These are phyloP conservation scores for Ophiostoma perfectum DNA, from an alignment of 2,329 filamentous ascomycete genomes.

Conservation along the genomic window DNA sequence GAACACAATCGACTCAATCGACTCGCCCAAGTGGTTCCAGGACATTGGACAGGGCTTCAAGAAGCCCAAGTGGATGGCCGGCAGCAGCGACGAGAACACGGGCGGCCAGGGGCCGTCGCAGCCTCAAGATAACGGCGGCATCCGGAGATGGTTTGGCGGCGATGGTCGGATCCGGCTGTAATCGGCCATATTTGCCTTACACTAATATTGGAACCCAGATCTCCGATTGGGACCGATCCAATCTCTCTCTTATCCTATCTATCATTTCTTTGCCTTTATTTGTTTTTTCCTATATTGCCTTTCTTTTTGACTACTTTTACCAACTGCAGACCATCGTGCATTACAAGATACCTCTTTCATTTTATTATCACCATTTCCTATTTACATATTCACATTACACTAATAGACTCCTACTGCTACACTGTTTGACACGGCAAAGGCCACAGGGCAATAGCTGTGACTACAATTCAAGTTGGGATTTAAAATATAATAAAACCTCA, in stretches of 20 bases:
- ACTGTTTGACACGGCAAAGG: not conserved
- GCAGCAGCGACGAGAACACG: constrained; percentile 42
- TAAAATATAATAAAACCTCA: not conserved
- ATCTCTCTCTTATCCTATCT: not conserved
- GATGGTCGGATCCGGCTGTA: constrained; percentile 35
- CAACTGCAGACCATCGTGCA: constrained; percentile 5
- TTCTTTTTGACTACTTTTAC: not conserved
- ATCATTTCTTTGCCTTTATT: not conserved
- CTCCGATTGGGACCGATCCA: too few species aligned
- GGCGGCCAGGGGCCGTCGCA: constrained; percentile 20
- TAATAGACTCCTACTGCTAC: not conserved
- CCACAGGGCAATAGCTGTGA: too few species aligned
- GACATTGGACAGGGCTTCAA: constrained; percentile 65
- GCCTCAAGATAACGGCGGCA: constrained; percentile 29
- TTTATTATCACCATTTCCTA: not conserved
- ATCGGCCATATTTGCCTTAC: not conserved
- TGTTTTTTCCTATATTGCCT: not conserved
- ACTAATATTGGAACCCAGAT: not conserved
- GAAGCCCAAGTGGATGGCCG: constrained; percentile 76
- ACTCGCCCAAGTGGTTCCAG: constrained; percentile 76
- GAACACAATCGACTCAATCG: constrained; percentile 84
- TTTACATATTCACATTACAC: not conserved
- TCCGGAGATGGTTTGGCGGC: constrained; percentile 56
- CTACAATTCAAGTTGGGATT: not conserved
- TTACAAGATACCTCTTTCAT: constrained; percentile 11